These are phyloP conservation scores for Pestalotiopsis sp. DNA, from an alignment of 2,329 filamentous ascomycete genomes.

Conservation along the genomic window DNA sequence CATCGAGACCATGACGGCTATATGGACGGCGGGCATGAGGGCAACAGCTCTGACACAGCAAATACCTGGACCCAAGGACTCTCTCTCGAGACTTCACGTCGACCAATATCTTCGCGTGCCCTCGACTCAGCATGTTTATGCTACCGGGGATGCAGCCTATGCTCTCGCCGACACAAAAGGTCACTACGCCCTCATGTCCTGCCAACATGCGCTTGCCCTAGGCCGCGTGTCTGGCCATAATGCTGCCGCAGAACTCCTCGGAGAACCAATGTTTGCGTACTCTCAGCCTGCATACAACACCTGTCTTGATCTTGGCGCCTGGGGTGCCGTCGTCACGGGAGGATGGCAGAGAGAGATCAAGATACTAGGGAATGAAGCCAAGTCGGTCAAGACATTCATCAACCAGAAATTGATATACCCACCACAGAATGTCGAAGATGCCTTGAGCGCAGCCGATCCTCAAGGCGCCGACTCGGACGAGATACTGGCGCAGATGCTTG, in stretches of 20 bases:
- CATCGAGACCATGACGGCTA: conserved; percentile 34
- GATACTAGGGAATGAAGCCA: conserved; percentile 30
- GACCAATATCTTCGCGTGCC: conserved; percentile 30
- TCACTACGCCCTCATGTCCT: conserved; percentile 37
- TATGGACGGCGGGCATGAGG: conserved; percentile 40
- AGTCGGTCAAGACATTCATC: conserved; percentile 35
- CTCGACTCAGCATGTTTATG: conserved; percentile 27
- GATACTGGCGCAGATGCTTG: background rate
- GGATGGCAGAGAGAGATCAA: conserved; percentile 35
- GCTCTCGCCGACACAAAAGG: conserved; percentile 26
- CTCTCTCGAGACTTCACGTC: conserved; percentile 31
- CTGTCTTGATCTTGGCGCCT: conserved; percentile 39
- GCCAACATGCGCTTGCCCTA: conserved; percentile 39
- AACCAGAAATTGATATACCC: conserved; percentile 38
- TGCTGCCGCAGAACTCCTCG: conserved; percentile 36
- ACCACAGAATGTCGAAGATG: conserved; percentile 25
- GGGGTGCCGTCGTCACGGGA: conserved; percentile 28
- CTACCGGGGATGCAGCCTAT: conserved; percentile 36
- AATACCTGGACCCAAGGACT: conserved; percentile 31
- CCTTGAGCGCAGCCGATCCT: conserved; percentile 27
- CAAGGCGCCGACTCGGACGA: background rate
- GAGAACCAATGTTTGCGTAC: conserved; percentile 26
- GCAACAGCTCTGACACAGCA: conserved; percentile 35
- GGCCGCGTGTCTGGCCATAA: conserved; percentile 38
- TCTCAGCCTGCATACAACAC: conserved; percentile 32